Conservation (phyloP, 495 filamentous ascomycete genomes). For the Saxispiralis lemnorum region DNA sequence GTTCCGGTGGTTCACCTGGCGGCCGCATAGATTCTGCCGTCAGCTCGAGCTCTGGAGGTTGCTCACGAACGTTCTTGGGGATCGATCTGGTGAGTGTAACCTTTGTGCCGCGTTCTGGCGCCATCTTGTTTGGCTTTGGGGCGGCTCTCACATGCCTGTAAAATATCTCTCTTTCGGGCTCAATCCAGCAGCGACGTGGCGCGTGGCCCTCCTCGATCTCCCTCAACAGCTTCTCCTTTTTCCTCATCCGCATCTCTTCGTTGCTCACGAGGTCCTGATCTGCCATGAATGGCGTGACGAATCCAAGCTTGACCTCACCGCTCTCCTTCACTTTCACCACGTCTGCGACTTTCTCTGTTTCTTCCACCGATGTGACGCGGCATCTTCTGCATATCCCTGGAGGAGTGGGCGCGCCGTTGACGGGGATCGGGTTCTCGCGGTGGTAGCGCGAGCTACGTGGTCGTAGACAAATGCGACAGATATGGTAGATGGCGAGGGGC, state of each 20-base stretch:
- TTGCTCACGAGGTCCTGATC: slow-evolving; percentile 9
- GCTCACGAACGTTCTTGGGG: too few species aligned
- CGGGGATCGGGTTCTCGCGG: slow-evolving; percentile 12
- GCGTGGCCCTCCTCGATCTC: not conserved
- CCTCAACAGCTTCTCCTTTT: slow-evolving; percentile 1
- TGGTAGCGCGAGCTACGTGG: slow-evolving; percentile 13
- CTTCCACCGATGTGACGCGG: slow-evolving; percentile 8
- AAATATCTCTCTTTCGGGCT: not conserved
- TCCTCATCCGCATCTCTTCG: slow-evolving; percentile 3
- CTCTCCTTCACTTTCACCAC: slow-evolving; percentile 4
- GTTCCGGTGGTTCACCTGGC: too few species aligned
- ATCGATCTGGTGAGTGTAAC: too few species aligned
- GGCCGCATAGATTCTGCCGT: too few species aligned
- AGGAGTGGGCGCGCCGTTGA: slow-evolving; percentile 13
- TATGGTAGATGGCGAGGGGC: slow-evolving; percentile 14
- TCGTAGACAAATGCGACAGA: slow-evolving; percentile 14
- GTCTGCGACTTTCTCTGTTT: slow-evolving; percentile 2
- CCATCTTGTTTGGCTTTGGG: not conserved
- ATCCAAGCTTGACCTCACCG: slow-evolving; percentile 8
- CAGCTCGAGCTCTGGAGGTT: too few species aligned
- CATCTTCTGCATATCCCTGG: slow-evolving; percentile 15
- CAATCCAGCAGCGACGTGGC: not conserved
- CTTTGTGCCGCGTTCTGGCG: too few species aligned
- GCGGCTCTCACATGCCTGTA: slow-evolving; percentile 8
- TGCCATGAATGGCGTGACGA: slow-evolving; percentile 2